Base-by-base conservation (phyloP, 805 yeast species). In the Grigorovia jiainica region DNA sequence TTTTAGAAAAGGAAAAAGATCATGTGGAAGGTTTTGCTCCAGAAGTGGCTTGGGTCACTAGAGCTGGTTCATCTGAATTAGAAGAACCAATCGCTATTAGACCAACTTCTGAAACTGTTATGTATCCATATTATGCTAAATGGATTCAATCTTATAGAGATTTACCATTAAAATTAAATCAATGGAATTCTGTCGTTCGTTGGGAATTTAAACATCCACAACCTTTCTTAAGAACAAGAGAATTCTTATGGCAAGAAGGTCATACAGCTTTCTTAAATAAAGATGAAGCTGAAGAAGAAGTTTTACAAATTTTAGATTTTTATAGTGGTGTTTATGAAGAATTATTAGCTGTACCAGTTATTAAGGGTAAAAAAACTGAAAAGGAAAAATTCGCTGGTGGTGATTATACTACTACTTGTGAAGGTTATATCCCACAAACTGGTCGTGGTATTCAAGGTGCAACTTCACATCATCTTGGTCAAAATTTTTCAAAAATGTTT, bases 171-270 rank as follows among this genome's bases (percentile, higher is more conserved):
- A 85, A 84, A 59, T 76, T 92, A 60, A 92, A 92, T 73, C 99
- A 92, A 71, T 92, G 99, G 99, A 94, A 94, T 72, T 89, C 97
- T 16, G 99, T 92, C 36, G 99, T 92, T 39, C 83, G 99, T 73
- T 92, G 98, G 99, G 99, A 92, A 70, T 92, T 92, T 72, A 92
- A 92, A 73, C 97, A 92, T 67, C 99, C 99, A 44, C 99, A 92
- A 71, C 99, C 99, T 39, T 92, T 92, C 68, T 71, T 92, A 62
- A 84, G 99, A 76, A 94, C 98, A 11, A 83, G 99, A 71, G 99
- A 92, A 70, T 92, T 92, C 70, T 73, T 92, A 66, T 92, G 99
- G 99, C 99, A 92, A 71, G 99, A 92, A 71, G 99, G 99, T 55
- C 99, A 92, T 72, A 92, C 98, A 39, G 98, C 95, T 42, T 95